These are phyloP conservation scores for Kodamaea hsintzibuensis DNA, from an alignment of 805 yeast genomes.

Conservation along the genomic window DNA sequence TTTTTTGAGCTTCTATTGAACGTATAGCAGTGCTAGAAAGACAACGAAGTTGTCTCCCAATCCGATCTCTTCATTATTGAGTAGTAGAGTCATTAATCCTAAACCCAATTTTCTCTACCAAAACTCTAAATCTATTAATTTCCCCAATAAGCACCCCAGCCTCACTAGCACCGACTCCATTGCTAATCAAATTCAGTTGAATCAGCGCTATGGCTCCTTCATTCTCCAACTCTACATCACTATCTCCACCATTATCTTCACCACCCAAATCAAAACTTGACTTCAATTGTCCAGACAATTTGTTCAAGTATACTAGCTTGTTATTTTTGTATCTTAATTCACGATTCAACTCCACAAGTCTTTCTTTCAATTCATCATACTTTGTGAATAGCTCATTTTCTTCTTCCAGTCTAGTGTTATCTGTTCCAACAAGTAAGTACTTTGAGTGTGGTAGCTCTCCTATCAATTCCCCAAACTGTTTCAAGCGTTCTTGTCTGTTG, in stretches of 20 bases:
- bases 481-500: slow-evolving; percentile 13
- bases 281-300: slow-evolving; percentile 12
- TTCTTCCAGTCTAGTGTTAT: background rate
- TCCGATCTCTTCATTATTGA: too few relatives aligned
- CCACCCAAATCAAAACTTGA: slow-evolving; percentile 2
- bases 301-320: slow-evolving; percentile 29
- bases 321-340: slow-evolving; percentile 27
- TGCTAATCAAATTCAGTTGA: slow-evolving; percentile 12
- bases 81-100: background rate
- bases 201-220: slow-evolving; percentile 4
- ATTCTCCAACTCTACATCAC: slow-evolving; percentile 21
- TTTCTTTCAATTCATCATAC: slow-evolving; percentile 22
- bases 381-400: slow-evolving; percentile 5
- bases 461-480: slow-evolving; percentile 26
- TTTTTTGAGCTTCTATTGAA: too few relatives aligned
- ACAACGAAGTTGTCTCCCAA: too few relatives aligned
- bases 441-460: slow-evolving; percentile 35
- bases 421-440: slow-evolving; percentile 24
- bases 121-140: slow-evolving; percentile 26
- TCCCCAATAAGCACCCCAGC: slow-evolving; percentile 15
- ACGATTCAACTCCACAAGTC: slow-evolving; percentile 18
- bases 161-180: background rate
- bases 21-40: too few relatives aligned
- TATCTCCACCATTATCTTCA: slow-evolving; percentile 12
- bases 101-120: slow-evolving; percentile 25